These are phyloP conservation scores for Diaporthe citrichinensis DNA, from an alignment of 2,329 filamentous ascomycete species.

Conservation along the genomic window DNA sequence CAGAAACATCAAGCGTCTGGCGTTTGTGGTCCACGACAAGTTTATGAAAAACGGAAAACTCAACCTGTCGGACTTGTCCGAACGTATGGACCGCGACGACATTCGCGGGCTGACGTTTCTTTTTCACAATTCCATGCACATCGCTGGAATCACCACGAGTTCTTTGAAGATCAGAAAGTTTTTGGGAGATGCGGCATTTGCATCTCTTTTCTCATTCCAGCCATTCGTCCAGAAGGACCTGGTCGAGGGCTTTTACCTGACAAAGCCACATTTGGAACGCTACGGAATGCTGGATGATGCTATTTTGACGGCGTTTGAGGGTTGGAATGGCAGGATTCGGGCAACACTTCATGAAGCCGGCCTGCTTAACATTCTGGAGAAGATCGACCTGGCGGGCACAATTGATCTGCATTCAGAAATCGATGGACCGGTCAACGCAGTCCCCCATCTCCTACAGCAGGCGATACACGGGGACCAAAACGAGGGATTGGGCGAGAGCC, in stretches of 20 bases:
- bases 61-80: too few species aligned
- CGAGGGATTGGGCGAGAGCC: too few species aligned
- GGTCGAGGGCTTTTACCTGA: background rate
- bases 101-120: background rate
- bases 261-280: accelerated
- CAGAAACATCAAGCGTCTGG: background rate
- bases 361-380: background rate
- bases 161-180: background rate
- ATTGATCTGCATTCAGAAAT: background rate
- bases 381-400: too few species aligned
- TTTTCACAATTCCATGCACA: background rate
- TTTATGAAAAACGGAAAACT: too few species aligned
- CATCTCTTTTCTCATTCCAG: background rate
- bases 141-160: background rate
- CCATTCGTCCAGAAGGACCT: background rate
- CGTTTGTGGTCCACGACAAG: background rate
- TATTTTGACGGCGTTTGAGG: accelerated
- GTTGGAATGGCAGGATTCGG: background rate
- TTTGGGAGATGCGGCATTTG: background rate
- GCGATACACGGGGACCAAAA: background rate
- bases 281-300: accelerated
- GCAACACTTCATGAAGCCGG: background rate
- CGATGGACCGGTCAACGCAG: accelerated
- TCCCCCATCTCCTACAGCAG: background rate
- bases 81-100: too few species aligned